phyloP scores from a whole-genome alignment of 805 yeast species.

The Ogataea kodamae region DNA sequence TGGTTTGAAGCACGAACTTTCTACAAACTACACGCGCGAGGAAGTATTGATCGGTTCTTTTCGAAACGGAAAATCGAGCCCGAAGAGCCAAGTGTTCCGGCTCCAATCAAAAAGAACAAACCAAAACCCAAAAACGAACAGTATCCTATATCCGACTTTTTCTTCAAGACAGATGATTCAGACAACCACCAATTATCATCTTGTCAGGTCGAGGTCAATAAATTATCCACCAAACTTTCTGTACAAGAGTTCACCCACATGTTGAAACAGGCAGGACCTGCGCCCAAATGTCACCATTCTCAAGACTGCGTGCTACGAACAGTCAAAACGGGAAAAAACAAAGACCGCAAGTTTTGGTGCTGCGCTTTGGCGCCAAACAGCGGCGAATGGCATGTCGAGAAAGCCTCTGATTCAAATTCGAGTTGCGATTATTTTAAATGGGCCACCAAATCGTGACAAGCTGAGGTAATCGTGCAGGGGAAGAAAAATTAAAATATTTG shows the following conservation, averaged over 20 bases:
- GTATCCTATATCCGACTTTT: constrained; percentile 25
- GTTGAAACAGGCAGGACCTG: constrained; percentile 14
- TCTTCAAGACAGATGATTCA: constrained; percentile 20
- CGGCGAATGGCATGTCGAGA: constrained; percentile 22
- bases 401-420: constrained; percentile 1
- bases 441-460: constrained; percentile 35
- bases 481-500: constrained; percentile 4
- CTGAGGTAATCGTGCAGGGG: no score
- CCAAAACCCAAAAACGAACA: constrained; percentile 15
- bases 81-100: background rate
- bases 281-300: constrained; percentile 47
- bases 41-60: constrained; percentile 33
- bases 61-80: constrained; percentile 1
- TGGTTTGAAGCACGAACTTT: constrained; percentile 52
- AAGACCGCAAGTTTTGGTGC: constrained; percentile 54
- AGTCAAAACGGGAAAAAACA: constrained; percentile 41
- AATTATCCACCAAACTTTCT: constrained; percentile 8
- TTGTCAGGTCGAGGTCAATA: background rate
- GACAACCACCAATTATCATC: no score
- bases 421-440: constrained; percentile 55
- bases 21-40: constrained; percentile 37
- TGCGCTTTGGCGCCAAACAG: constrained; percentile 37
- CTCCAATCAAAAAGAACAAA: background rate
- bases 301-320: constrained; percentile 45
- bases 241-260: constrained; percentile 22